A percentile compares a stretch with the other conserved stretches of the same genome.
These are phyloP conservation scores for Pseudozyma thailandica DNA, from an alignment of 1,284 basidiomycete genomes.

Conservation along the genomic window DNA sequence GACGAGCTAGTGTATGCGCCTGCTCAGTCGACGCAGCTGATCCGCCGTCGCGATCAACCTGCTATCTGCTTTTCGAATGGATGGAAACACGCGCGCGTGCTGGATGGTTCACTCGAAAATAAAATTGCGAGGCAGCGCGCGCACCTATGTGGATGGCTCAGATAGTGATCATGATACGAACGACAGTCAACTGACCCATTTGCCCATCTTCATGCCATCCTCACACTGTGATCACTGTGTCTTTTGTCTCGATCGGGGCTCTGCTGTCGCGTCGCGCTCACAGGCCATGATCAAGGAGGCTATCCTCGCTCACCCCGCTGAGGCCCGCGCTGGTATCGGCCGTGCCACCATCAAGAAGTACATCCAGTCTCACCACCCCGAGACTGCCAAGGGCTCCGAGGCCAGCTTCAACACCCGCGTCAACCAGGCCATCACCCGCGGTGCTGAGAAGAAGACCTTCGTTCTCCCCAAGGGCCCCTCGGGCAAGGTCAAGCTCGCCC, in stretches of 20 bases:
- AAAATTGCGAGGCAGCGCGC: constrained; percentile 14
- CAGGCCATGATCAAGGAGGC: constrained; percentile 74
- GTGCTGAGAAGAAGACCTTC: constrained; percentile 82
- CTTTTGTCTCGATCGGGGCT: neutral
- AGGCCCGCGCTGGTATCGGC: constrained; percentile 84
- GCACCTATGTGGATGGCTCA: constrained; percentile 10
- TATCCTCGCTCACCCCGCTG: constrained; percentile 79
- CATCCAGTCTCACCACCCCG: constrained; percentile 65
- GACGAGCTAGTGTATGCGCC: constrained; percentile 14
- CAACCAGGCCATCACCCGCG: constrained; percentile 80
- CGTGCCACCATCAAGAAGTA: constrained; percentile 92
- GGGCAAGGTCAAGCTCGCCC: constrained; percentile 82
- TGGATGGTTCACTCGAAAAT: constrained; percentile 11
- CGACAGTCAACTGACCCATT: constrained; percentile 18
- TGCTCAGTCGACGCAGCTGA: neutral
- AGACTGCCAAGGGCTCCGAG: constrained; percentile 53
- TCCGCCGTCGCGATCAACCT: constrained; percentile 11
- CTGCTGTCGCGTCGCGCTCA: constrained; percentile 35
- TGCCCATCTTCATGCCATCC: neutral
- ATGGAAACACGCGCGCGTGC: constrained; percentile 30
- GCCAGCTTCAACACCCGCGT: constrained; percentile 83
- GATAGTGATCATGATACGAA: neutral
- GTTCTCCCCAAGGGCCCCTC: constrained; percentile 82
- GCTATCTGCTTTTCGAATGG: constrained; percentile 21
- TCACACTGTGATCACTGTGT: constrained; percentile 8